Conservation (phyloP, 768 basidiomycete genomes). For the Lactarius psammicola region DNA sequence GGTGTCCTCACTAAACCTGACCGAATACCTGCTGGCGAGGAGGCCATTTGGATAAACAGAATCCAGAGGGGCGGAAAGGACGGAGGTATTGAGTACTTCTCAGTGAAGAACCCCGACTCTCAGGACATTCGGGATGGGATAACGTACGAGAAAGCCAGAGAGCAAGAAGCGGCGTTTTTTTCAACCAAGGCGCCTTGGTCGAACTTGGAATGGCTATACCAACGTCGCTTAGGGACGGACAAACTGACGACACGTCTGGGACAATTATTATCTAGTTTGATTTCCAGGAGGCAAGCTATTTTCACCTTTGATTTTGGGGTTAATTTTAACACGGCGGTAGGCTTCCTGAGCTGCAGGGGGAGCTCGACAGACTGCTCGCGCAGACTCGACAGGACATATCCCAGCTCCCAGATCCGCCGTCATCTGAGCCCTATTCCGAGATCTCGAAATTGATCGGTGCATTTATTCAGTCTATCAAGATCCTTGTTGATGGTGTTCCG, state of each 20-base stretch:
- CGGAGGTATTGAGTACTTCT: constrained; percentile 42
- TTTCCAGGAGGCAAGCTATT: constrained; percentile 55
- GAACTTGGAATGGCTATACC: constrained; percentile 49
- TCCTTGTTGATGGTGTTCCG: constrained; percentile 51
- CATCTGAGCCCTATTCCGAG: constrained; percentile 53
- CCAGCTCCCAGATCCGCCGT: constrained; percentile 51
- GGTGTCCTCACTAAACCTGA: constrained; percentile 27
- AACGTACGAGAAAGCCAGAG: constrained; percentile 58
- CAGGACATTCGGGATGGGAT: constrained; percentile 42
- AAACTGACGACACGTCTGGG: constrained; percentile 58
- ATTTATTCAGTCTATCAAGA: constrained; percentile 46
- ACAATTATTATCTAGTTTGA: constrained; percentile 57
- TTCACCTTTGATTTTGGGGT: not conserved
- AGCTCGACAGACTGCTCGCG: constrained; percentile 48
- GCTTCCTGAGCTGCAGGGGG: constrained; percentile 61
- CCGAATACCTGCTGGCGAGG: constrained; percentile 20
- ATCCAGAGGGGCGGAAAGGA: not conserved
- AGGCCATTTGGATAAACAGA: constrained; percentile 1
- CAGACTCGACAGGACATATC: constrained; percentile 39
- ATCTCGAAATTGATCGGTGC: constrained; percentile 47
- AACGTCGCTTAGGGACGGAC: constrained; percentile 53
- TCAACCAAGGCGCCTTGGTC: constrained; percentile 50
- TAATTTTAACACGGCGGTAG: constrained; percentile 36
- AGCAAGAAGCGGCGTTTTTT: constrained; percentile 39
- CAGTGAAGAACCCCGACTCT: constrained; percentile 48